Evolutionary conservation across 75 land plant genomes (phyloP), one percentile per base, ranked within the genome.

Genomic region (Picea sitchensis): DNA sequence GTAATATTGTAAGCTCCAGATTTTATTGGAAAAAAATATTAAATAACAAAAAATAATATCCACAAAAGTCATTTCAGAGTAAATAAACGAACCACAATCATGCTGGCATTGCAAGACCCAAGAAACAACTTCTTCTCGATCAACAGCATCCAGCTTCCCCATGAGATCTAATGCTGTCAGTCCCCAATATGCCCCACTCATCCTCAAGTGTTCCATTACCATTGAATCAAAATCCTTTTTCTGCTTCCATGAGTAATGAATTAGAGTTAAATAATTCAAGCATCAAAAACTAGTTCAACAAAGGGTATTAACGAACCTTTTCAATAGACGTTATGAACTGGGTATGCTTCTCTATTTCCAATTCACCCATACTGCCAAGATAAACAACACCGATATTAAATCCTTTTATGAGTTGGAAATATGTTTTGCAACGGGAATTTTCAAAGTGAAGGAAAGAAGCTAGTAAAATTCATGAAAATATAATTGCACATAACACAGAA

Each of bases 141-240:
- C 89, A 64, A 97, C 92, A 44, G 82, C 81, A n/a, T 68, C 84
- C 56, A 95, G 90, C 80, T 82, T 85, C 31, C 88, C 91, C 75
- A 97, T 82, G 14, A 97, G 57, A 82, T 95, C 94, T 36, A 97
- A 82, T 2, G 96, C 83, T 17, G 96, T 90, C 79, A 97, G 85
- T 11, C 99, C 99, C 99, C 99, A 97, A 81, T 95, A 97, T 21
- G 96, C 94, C 26, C 99, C 99, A 81, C 85, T 97, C 98, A 97
- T 84, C 62, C 98, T 84, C 32, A 97, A 83, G 77, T 97, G 98
- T 76, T 95, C 99, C 96, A 92, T 95, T 21, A 92, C 92, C 79
- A 90, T 78, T 3, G 98, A 84, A 71, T 89, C 93, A 59, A 91
- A 91, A 78, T 87, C 90, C 79, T 93, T 90, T 60, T 79, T 96